Evolutionary conservation across 2,329 filamentous ascomycete species (phyloP).

Genomic region (Microsporum ferrugineum): DNA sequence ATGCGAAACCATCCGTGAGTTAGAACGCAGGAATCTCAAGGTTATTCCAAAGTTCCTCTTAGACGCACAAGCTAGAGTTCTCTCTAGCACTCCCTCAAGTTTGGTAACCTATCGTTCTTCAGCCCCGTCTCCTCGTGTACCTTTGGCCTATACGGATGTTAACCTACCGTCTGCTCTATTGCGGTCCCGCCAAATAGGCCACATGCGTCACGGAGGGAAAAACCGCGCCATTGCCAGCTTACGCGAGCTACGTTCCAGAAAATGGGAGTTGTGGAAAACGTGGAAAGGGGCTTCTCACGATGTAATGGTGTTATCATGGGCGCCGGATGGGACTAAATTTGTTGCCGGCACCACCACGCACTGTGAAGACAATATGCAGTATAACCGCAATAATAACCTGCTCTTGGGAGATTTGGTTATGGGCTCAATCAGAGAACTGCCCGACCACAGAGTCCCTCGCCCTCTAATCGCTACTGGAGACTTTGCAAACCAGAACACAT

Average conservation of each 20-base stretch:
- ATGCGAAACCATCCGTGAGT: background rate
- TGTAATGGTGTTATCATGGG: slow-evolving; percentile 47
- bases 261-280: slow-evolving; percentile 33
- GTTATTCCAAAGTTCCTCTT: slow-evolving; percentile 17
- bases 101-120: background rate
- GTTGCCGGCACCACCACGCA: slow-evolving; percentile 48
- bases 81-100: slow-evolving; percentile 14
- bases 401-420: slow-evolving; percentile 39
- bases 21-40: slow-evolving; percentile 13
- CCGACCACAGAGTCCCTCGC: slow-evolving; percentile 41
- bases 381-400: slow-evolving; percentile 49
- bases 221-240: slow-evolving; percentile 18
- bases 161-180: slow-evolving; percentile 15
- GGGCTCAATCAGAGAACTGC: slow-evolving; percentile 40
- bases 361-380: slow-evolving; percentile 47
- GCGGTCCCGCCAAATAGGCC: slow-evolving; percentile 23
- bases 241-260: slow-evolving; percentile 17
- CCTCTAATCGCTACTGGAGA: slow-evolving; percentile 23
- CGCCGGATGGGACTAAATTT: slow-evolving; percentile 43
- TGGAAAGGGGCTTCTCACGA: slow-evolving; percentile 51
- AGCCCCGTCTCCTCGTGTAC: no score
- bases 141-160: background rate
- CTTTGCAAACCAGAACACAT: slow-evolving; percentile 35
- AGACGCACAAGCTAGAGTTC: slow-evolving; percentile 14
- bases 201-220: slow-evolving; percentile 8